Percentiles rank a stretch among this genome's conserved stretches.
phyloP scores from a whole-genome alignment of 345 rosid genomes.

The Rhodamnia rubescens region DNA sequence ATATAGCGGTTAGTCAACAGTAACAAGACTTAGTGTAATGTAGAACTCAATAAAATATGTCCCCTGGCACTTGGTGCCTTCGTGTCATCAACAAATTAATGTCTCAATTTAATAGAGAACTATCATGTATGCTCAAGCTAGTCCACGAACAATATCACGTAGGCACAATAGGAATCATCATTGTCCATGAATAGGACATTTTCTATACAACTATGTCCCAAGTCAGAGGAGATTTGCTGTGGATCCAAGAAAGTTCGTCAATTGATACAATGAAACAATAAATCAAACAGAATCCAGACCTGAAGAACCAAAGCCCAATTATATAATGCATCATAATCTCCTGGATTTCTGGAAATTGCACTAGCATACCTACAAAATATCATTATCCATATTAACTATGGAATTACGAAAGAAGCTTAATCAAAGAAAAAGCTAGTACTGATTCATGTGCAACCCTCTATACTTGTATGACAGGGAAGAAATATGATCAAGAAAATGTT shows the following conservation, averaged over 20 bases:
- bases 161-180: neutral
- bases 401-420: neutral
- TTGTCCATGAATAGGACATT: neutral
- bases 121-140: neutral
- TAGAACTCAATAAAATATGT: neutral
- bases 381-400: neutral
- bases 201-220: neutral
- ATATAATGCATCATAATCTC: conserved; percentile 92
- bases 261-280: neutral
- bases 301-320: conserved; percentile 99
- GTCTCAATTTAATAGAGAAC: neutral
- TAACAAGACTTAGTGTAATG: neutral
- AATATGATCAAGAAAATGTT: neutral
- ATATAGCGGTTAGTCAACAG: neutral
- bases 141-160: neutral
- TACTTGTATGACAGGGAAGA: neutral
- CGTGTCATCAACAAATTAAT: neutral
- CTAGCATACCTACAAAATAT: conserved; percentile 65
- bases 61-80: neutral
- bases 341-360: conserved; percentile 80
- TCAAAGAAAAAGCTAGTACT: neutral
- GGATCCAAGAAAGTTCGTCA: neutral
- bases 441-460: neutral
- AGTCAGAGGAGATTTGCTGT: neutral
- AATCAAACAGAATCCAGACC: conserved; percentile 27